phyloP scores from a whole-genome alignment of 2,329 filamentous ascomycete genomes.

The Fusarium marasasianum region DNA sequence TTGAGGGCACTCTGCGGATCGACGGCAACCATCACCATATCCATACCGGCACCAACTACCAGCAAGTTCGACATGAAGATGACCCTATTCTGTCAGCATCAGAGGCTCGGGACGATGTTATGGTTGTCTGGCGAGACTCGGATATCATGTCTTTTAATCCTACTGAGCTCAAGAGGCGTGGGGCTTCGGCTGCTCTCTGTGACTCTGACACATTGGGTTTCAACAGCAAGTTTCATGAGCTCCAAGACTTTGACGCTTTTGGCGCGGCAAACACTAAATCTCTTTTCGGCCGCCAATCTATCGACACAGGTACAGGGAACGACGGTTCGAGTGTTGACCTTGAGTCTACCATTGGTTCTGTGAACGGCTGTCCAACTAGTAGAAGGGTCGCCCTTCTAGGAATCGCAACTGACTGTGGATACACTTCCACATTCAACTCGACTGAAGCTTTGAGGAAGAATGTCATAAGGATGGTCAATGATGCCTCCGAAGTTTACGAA shows the following conservation, averaged over 20 bases:
- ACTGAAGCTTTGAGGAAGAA: conserved; percentile 71
- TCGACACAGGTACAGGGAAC: conserved; percentile 72
- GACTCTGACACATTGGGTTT: conserved; percentile 79
- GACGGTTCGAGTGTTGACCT: conserved; percentile 81
- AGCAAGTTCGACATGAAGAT: conserved; percentile 72
- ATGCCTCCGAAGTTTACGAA: conserved; percentile 88
- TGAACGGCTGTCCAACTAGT: conserved; percentile 86
- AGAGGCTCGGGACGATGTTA: conserved; percentile 71
- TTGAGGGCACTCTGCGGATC: conserved; percentile 89
- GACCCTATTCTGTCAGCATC: conserved; percentile 72
- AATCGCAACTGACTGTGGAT: conserved; percentile 92
- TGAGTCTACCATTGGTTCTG: conserved; percentile 79
- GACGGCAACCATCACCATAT: conserved; percentile 87
- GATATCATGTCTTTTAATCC: conserved; percentile 68
- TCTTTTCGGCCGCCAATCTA: conserved; percentile 79
- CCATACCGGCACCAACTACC: conserved; percentile 78
- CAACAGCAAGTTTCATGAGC: conserved; percentile 73
- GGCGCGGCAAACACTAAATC: conserved; percentile 69
- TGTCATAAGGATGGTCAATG: conserved; percentile 85
- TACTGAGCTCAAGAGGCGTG: conserved; percentile 74
- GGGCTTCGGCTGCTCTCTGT: conserved; percentile 64
- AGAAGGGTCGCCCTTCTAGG: conserved; percentile 91
- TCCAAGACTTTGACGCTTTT: conserved; percentile 61
- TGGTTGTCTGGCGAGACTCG: conserved; percentile 93
- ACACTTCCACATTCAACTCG: conserved; percentile 76